A percentile compares a stretch with the other conserved stretches of the same genome.
Conservation (phyloP, 352 stramenopile genomes). For the Globisporangium sylvaticum region DNA sequence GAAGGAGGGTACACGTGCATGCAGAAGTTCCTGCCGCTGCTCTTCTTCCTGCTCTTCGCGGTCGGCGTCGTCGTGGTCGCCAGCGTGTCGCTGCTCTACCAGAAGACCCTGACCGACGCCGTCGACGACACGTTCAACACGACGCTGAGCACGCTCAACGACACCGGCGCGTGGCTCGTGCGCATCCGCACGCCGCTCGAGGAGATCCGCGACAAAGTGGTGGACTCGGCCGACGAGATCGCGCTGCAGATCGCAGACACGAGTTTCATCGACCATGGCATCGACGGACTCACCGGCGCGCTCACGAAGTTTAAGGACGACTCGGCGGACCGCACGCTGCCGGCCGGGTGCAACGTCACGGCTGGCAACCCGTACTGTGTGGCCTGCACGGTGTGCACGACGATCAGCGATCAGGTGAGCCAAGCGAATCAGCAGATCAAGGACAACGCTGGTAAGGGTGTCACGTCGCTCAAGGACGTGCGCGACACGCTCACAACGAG, state of each 20-base stretch:
- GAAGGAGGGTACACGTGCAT: conserved; percentile 65
- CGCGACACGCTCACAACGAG: conserved; percentile 29
- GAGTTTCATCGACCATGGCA: conserved; percentile 42
- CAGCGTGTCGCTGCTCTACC: conserved; percentile 50
- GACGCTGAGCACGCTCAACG: conserved; percentile 31
- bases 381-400: conserved; percentile 29
- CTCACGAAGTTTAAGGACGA: conserved; percentile 30
- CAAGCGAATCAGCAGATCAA: conserved; percentile 30
- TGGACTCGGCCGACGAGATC: conserved; percentile 27
- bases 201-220: conserved; percentile 39
- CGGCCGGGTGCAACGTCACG: conserved; percentile 23
- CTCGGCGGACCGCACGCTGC: conserved; percentile 28
- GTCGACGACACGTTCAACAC: conserved; percentile 45
- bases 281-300: conserved; percentile 21
- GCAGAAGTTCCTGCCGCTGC: conserved; percentile 59
- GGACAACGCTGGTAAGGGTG: conserved; percentile 28
- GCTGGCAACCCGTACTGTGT: conserved; percentile 28
- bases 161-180: conserved; percentile 37
- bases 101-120: conserved; percentile 38
- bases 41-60: conserved; percentile 65
- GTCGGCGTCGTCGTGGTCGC: conserved; percentile 44
- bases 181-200: conserved; percentile 37
- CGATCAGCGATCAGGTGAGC: conserved; percentile 31
- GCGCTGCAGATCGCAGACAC: conserved; percentile 28
- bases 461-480: conserved; percentile 29